These are phyloP conservation scores for Adansonia rubrostipa DNA, from an alignment of 441 rosid genomes.

Conservation along the genomic window DNA sequence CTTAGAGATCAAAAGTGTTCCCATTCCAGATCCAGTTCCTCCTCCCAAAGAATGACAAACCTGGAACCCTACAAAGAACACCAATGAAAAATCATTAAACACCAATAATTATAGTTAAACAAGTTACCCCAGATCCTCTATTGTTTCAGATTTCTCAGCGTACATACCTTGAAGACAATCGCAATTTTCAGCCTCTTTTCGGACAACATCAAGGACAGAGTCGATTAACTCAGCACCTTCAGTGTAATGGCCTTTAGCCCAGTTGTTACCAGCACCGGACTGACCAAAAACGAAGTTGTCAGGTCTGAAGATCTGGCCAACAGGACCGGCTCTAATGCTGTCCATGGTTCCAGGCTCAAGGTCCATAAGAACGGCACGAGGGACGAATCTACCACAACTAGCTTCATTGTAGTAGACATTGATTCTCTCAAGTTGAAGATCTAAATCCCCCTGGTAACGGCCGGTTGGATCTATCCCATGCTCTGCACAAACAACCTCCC, in stretches of 20 bases:
- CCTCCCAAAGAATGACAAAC: slow-evolving; percentile 70
- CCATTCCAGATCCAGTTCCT: slow-evolving; percentile 74
- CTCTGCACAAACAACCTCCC: slow-evolving; percentile 48
- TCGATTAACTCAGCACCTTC: slow-evolving; percentile 58
- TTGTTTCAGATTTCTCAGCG: not conserved
- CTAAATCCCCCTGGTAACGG: slow-evolving; percentile 42
- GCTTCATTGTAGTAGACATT: slow-evolving; percentile 54
- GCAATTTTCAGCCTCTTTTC: slow-evolving; percentile 47
- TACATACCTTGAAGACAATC: slow-evolving; percentile 55
- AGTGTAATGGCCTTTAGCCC: slow-evolving; percentile 74
- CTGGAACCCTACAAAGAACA: slow-evolving; percentile 49
- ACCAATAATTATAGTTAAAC: not conserved
- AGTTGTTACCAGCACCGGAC: slow-evolving; percentile 70
- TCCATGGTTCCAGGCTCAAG: slow-evolving; percentile 76
- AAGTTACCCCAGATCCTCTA: not conserved
- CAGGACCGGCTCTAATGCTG: slow-evolving; percentile 51
- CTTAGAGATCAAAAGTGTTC: slow-evolving; percentile 64
- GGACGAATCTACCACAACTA: slow-evolving; percentile 48
- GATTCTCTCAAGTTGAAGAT: slow-evolving; percentile 48
- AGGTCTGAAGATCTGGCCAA: slow-evolving; percentile 60
- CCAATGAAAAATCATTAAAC: not conserved
- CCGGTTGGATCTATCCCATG: slow-evolving; percentile 49
- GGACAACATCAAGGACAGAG: slow-evolving; percentile 54
- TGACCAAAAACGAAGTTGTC: slow-evolving; percentile 63
- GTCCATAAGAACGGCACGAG: slow-evolving; percentile 59